Evolutionary conservation across 139 green algal genomes (phyloP).

Genomic region (Chlamydomonas sp.): DNA sequence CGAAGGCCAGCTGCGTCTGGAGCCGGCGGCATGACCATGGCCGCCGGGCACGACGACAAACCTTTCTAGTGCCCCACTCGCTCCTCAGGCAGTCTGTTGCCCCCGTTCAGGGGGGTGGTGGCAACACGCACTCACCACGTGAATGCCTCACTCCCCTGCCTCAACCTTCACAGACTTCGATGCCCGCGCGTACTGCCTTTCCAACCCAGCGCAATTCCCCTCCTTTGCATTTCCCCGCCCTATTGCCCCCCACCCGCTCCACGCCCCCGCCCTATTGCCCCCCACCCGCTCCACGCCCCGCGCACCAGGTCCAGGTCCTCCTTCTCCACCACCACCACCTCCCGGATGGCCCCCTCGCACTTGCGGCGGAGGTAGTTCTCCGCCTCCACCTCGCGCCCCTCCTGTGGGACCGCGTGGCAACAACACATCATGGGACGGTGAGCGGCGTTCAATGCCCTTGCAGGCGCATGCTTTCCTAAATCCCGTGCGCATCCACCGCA

Average conservation of each 20-base stretch:
- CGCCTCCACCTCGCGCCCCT: slow-evolving; percentile 85
- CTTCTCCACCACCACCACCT: slow-evolving; percentile 77
- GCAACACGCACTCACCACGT: too few relatives aligned
- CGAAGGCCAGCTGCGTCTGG: too few relatives aligned
- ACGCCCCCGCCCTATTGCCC: background rate
- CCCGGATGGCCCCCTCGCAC: slow-evolving; percentile 77
- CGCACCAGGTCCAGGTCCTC: slow-evolving; percentile 95
- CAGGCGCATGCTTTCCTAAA: background rate
- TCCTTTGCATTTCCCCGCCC: background rate
- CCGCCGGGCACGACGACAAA: too few relatives aligned
- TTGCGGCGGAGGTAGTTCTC: slow-evolving; percentile 85
- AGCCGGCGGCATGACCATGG: too few relatives aligned
- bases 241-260: background rate
- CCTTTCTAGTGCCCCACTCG: too few relatives aligned
- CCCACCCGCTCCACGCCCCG: background rate
- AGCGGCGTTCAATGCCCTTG: background rate
- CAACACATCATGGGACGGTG: background rate
- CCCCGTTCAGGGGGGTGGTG: too few relatives aligned
- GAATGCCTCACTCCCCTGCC: background rate
- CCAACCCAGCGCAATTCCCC: background rate
- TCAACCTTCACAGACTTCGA: background rate
- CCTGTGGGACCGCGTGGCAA: background rate
- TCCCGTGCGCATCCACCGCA: background rate
- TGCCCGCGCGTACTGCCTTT: background rate
- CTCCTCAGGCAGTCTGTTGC: too few relatives aligned